Base-by-base conservation (phyloP, 2,329 filamentous ascomycete genomes). In the Trichophyton mentagrophytes region DNA sequence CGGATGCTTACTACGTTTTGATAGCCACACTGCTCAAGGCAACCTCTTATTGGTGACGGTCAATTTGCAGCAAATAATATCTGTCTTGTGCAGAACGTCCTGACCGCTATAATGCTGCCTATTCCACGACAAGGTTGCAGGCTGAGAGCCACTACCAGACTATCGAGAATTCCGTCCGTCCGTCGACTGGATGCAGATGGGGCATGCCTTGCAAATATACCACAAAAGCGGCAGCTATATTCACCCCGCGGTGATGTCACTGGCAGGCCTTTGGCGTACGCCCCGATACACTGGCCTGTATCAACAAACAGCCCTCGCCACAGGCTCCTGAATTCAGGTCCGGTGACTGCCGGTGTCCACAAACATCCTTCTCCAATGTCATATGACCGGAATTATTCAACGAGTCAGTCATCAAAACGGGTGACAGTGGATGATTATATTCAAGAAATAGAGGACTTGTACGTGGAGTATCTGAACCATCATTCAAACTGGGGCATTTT, bases 361-460 rank as follows among this genome's bases (percentile, higher is more conserved):
- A 30, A 15, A 9, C 33, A 9, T 4, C 1, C 3, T 5, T 15
- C 51, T 15, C 17, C 6, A 11, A 11, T 13, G 15, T 15, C 49
- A 9, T 15, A 13, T 30, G n/a, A 11, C 51, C 40, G 7, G 40
- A 53, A 27, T 33, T 30, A 44, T 17, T 62, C 57, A 27, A 55
- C 53, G 11, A 57, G 42, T 7, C 22, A 33, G 20, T 17, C 59
- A 53, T 46, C 25, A 3, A 40, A 53, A 44, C 36, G 38, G 4
- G 25, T 47, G 17, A 62, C 47, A 25, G 60, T 63, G 3, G 64
- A 65, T 51, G 62, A 65, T 22, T 64, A 64, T 42, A 63, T 65
- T 27, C 58, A 61, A 59, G 62, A 65, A 47, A 38, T 65, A 30
- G 61, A 65, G 33, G 64, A 65, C 59, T 60, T 65, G 64, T 65